Base-by-base conservation (phyloP, 1,139 yeast genomes). In the Pichia sp. region DNA sequence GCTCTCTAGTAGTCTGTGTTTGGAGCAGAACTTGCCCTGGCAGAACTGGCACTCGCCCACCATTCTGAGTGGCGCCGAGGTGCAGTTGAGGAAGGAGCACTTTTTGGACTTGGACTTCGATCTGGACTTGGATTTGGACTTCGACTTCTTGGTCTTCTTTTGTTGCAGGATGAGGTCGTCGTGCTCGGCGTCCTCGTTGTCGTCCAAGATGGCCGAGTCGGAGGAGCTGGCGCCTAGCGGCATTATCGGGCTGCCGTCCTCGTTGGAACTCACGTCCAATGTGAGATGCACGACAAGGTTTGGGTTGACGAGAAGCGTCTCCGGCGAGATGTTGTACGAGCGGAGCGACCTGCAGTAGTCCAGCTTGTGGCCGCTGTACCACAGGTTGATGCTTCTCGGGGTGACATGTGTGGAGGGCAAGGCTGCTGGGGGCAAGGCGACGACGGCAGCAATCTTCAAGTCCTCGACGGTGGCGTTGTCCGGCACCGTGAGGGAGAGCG, bases 11-110 rank as follows among this genome's bases (percentile, higher is more conserved):
- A 90, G 75, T 55, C 97, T 76, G 70, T 89, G 97, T 64, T 85
- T 85, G 41, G 95, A 87, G 69, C 97, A 89, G 68, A 82, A 89
- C 65, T 85, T 86, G 44, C 96, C 96, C 50, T 82, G 82, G 67
- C 96, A 90, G 65, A 84, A 87, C 53, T 83, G 79, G 68, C 97
- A 90, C 67, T 85, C 90, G 41, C 96, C 96, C 40, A 87, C 95
- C 72, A 89, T 86, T 58, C 95, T 79, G 54, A 88, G 77, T 1
- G 93, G 89, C 3, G 80, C 74, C 16, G 86, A 76, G 31, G 76
- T 73, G 69, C 96, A 89, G 44, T 73, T 67, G 46, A 71, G 71
- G 68, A 82, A 82, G 25, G 83, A 73, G 68, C 96, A 88, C 54
- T 78, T 75, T 41, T 58, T 62, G 70, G 83, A 82, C 70, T 81